A percentile compares a stretch with the other conserved stretches of the same genome.
These are phyloP conservation scores for Saccharomycopsis microspora DNA, from an alignment of 805 yeast genomes.

Conservation along the genomic window DNA sequence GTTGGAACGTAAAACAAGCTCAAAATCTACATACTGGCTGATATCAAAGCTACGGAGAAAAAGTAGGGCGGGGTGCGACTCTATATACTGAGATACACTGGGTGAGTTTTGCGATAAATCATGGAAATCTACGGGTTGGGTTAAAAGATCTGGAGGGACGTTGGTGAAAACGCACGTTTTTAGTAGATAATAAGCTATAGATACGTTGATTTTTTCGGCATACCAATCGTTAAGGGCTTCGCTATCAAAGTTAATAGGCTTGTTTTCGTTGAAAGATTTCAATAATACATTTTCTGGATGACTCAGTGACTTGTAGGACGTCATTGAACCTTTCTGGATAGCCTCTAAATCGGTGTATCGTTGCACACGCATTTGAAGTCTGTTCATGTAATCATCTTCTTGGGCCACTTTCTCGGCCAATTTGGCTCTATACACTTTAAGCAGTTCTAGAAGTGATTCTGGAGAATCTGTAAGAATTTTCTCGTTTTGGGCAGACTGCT, in stretches of 20 bases:
- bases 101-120: slow-evolving; percentile 2
- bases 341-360: not conserved
- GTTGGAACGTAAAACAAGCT: slow-evolving; percentile 8
- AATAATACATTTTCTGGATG: slow-evolving; percentile 7
- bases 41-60: slow-evolving; percentile 5
- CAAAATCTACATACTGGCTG: slow-evolving; percentile 8
- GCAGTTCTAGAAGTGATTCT: slow-evolving; percentile 1
- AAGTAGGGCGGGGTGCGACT: slow-evolving; percentile 8
- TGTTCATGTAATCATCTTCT: slow-evolving; percentile 7
- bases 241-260: slow-evolving; percentile 4
- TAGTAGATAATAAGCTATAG: slow-evolving; percentile 11
- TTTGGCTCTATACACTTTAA: slow-evolving; percentile 7
- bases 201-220: slow-evolving; percentile 10
- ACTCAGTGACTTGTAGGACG: too few species aligned
- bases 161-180: slow-evolving; percentile 9
- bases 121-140: slow-evolving; percentile 5
- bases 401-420: slow-evolving; percentile 8
- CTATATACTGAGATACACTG: slow-evolving; percentile 2
- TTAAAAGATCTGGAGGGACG: slow-evolving; percentile 12
- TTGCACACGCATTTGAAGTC: slow-evolving; percentile 7
- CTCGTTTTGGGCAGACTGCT: slow-evolving; percentile 2
- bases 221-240: slow-evolving; percentile 10
- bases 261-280: slow-evolving; percentile 5
- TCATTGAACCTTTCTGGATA: too few species aligned
- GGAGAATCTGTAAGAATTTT: not conserved